Percentiles rank a stretch among this genome's conserved stretches.
These are phyloP conservation scores for Stevia rebaudiana DNA, from an alignment of 140 eudicot genomes.

Conservation along the genomic window DNA sequence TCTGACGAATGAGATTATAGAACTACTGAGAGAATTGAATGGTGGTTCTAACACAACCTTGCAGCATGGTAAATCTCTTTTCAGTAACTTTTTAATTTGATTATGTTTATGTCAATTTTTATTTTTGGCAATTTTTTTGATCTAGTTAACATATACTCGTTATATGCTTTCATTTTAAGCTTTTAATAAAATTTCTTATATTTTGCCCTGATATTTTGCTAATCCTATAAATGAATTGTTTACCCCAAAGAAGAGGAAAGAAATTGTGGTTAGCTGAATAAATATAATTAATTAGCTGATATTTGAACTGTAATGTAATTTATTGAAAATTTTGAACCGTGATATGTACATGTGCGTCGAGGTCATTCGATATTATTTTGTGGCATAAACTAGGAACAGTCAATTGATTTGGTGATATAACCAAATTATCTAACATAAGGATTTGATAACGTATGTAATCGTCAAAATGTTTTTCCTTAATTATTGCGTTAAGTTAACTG, in stretches of 20 bases:
- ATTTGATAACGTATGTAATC: background rate
- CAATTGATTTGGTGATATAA: background rate
- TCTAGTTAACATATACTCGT: background rate
- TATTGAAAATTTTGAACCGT: background rate
- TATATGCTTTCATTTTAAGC: background rate
- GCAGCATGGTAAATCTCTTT: constrained; percentile 55
- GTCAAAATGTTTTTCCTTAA: background rate
- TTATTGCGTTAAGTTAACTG: background rate
- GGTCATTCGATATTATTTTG: background rate
- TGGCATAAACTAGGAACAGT: background rate
- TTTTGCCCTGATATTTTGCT: background rate
- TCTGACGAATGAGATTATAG: constrained; percentile 51
- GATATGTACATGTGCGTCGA: background rate
- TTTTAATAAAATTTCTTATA: background rate
- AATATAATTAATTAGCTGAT: no score
- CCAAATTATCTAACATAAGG: background rate
- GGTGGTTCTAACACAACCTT: constrained; percentile 48
- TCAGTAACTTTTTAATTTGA: background rate
- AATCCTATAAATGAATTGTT: background rate
- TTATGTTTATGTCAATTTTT: background rate
- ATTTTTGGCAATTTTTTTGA: background rate
- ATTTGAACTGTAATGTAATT: background rate
- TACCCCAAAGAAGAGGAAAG: background rate
- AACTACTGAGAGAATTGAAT: constrained; percentile 46
- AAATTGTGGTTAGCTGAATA: background rate